phyloP scores from a whole-genome alignment of 148 eudicot genomes.

The Camellia lanceoleosa region DNA sequence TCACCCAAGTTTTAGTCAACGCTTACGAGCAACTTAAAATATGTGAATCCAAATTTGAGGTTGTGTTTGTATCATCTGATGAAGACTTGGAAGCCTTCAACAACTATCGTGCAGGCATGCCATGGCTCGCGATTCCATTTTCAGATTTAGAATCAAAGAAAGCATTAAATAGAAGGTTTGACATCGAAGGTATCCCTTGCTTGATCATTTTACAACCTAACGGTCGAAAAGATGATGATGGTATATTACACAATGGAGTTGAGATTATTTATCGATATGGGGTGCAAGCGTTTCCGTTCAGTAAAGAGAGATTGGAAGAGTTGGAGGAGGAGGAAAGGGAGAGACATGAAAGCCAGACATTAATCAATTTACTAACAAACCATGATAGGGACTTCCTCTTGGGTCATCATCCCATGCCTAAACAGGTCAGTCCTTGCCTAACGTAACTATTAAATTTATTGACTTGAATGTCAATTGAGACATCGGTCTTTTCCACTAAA shows the following conservation, averaged over 20 bases:
- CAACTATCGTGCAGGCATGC: conserved; percentile 49
- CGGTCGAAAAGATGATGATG: conserved; percentile 14
- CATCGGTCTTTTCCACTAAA: background rate
- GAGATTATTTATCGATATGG: conserved; percentile 61
- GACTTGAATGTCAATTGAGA: background rate
- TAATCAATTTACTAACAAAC: conserved; percentile 41
- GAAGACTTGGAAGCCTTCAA: conserved; percentile 57
- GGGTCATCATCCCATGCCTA: conserved; percentile 35
- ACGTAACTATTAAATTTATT: background rate
- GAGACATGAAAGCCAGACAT: conserved; percentile 51
- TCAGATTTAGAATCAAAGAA: conserved; percentile 53
- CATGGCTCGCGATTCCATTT: conserved; percentile 72
- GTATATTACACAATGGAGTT: conserved; percentile 40
- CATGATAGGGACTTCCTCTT: conserved; percentile 48
- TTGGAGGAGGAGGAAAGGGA: conserved; percentile 45
- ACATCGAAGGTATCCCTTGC: conserved; percentile 63
- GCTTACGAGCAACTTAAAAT: conserved; percentile 45
- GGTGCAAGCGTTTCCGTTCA: conserved; percentile 51
- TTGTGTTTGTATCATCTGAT: conserved; percentile 65
- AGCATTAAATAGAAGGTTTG: conserved; percentile 43
- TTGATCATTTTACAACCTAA: conserved; percentile 50
- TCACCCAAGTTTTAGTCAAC: conserved; percentile 35
- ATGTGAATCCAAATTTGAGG: conserved; percentile 40
- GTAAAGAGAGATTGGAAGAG: conserved; percentile 45
- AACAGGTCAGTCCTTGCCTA: conserved; percentile 34